phyloP scores from a whole-genome alignment of 2,329 filamentous ascomycete species.

The Zelopaecilomyces penicillatus region DNA sequence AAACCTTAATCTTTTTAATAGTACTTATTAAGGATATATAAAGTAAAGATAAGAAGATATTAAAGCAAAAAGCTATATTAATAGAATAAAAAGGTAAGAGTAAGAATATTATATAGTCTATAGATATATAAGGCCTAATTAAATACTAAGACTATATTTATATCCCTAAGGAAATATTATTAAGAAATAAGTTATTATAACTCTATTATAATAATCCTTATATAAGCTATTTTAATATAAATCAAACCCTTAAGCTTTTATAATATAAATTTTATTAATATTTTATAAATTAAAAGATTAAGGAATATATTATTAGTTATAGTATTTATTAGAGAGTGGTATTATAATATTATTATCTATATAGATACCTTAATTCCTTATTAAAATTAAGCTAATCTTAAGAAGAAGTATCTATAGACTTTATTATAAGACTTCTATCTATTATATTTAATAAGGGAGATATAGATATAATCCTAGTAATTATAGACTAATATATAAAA shows the following conservation, averaged over 20 bases:
- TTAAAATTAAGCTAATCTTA: neutral
- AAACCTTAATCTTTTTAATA: neutral
- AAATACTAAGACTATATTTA: neutral
- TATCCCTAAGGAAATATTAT: neutral
- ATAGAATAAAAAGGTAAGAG: slow-evolving; percentile 4
- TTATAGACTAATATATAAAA: neutral
- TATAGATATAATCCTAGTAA: neutral
- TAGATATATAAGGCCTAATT: neutral
- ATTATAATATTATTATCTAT: neutral
- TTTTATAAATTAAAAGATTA: neutral
- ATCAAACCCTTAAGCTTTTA: neutral
- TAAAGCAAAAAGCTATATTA: slow-evolving; percentile 1
- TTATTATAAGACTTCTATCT: neutral
- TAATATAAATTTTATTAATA: neutral
- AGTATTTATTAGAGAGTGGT: neutral
- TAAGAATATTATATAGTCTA: neutral
- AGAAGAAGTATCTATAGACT: neutral
- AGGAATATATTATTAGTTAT: neutral
- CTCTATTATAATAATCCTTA: slow-evolving; percentile 5
- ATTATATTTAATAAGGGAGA: neutral
- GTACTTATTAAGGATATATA: slow-evolving; percentile 7
- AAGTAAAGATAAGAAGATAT: no score
- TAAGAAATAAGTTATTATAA: neutral
- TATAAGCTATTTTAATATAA: slow-evolving; percentile 3
- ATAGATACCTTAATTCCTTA: neutral